Conservation (phyloP, 805 yeast species). For the Teunomyces tritomae region DNA sequence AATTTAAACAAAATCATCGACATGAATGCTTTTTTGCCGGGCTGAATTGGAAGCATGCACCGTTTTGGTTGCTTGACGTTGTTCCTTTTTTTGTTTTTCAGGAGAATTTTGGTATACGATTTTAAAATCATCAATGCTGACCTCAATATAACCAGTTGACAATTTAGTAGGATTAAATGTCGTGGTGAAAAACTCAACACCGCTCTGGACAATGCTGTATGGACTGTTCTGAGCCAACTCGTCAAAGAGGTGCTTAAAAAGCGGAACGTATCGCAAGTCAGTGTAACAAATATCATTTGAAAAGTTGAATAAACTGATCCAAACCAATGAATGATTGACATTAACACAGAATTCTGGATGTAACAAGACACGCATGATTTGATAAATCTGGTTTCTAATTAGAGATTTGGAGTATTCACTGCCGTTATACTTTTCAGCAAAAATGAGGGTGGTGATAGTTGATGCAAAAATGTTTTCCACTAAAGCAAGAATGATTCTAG, state of each 20-base stretch:
- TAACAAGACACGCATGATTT: conserved; percentile 9
- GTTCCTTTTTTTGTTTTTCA: not conserved
- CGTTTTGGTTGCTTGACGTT: conserved; percentile 6
- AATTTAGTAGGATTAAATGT: conserved; percentile 15
- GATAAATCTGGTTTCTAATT: conserved; percentile 4
- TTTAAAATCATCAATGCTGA: conserved; percentile 14
- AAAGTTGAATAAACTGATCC: conserved; percentile 29
- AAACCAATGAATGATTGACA: conserved; percentile 15
- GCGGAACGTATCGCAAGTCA: conserved; percentile 19
- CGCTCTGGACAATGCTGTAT: conserved; percentile 22
- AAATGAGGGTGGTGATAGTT: conserved; percentile 12
- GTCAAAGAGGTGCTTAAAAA: conserved; percentile 19
- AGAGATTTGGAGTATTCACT: not conserved
- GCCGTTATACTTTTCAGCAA: conserved; percentile 5
- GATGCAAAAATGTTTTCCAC: conserved; percentile 18
- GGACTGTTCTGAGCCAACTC: conserved; percentile 9
- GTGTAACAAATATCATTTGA: conserved; percentile 31
- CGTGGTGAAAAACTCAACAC: conserved; percentile 18
- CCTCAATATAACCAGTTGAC: conserved; percentile 5
- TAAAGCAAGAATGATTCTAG: conserved; percentile 11
- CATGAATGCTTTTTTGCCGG: conserved; percentile 33
- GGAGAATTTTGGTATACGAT: conserved; percentile 13
- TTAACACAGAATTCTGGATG: conserved; percentile 7
- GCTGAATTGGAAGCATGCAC: conserved; percentile 15
- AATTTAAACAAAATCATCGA: conserved; percentile 21